Conservation (phyloP, 768 basidiomycete species). For the Hygrophoropsis aurantiaca region DNA sequence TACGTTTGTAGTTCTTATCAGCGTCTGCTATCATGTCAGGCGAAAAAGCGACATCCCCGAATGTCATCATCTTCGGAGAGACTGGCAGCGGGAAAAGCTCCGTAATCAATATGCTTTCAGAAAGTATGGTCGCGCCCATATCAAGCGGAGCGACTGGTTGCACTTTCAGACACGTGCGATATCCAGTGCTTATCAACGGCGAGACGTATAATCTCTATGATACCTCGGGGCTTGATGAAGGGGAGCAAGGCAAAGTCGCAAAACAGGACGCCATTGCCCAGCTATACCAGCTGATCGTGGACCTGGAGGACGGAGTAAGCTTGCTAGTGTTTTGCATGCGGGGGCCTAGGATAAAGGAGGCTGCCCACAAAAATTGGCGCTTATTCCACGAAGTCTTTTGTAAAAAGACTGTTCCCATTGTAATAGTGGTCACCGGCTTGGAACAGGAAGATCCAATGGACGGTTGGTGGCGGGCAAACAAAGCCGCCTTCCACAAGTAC, state of each 20-base stretch:
- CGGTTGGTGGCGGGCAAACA: conserved; percentile 17
- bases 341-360: conserved; percentile 18
- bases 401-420: conserved; percentile 28
- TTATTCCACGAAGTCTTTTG: conserved; percentile 43
- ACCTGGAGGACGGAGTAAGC: conserved; percentile 26
- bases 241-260: not conserved
- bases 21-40: too few relatives aligned
- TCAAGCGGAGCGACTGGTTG: conserved; percentile 31
- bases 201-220: conserved; percentile 9
- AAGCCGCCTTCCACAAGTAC: conserved; percentile 18
- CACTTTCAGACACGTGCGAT: conserved; percentile 21
- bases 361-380: conserved; percentile 11
- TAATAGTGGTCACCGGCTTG: conserved; percentile 32
- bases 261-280: conserved; percentile 9
- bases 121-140: conserved; percentile 22
- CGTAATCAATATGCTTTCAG: conserved; percentile 37
- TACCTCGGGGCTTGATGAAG: conserved; percentile 14
- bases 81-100: conserved; percentile 36
- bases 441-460: conserved; percentile 21
- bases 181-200: conserved; percentile 22
- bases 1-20: too few relatives aligned
- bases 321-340: conserved; percentile 35
- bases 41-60: not conserved
- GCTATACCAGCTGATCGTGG: conserved; percentile 22
- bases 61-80: conserved; percentile 42